Percentiles rank a stretch among this genome's conserved stretches.
phyloP scores from a whole-genome alignment of 2,329 filamentous ascomycete species.

The Zasmidium angulare region DNA sequence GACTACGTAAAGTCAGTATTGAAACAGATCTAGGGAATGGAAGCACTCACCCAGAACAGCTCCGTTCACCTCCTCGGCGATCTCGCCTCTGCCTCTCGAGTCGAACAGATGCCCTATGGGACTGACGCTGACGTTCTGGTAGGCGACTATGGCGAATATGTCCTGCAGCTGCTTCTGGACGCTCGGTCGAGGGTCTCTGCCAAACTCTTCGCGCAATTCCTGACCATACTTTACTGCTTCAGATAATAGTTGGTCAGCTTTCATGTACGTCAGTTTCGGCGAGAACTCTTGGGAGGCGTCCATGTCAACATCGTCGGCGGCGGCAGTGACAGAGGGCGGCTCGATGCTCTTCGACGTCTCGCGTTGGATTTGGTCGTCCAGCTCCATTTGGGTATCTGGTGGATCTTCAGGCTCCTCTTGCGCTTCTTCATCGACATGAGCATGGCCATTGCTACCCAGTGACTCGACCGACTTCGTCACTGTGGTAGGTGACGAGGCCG shows the following conservation, averaged over 20 bases:
- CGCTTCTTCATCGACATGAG: slow-evolving; percentile 31
- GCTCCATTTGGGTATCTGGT: slow-evolving; percentile 52
- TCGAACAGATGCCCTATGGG: slow-evolving; percentile 78
- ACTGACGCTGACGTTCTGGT: slow-evolving; percentile 75
- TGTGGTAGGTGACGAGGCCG: slow-evolving; percentile 30
- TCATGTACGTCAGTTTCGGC: slow-evolving; percentile 31
- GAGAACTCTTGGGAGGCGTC: slow-evolving; percentile 31
- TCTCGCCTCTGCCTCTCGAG: slow-evolving; percentile 67
- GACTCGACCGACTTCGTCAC: slow-evolving; percentile 28
- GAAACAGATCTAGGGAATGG: not conserved
- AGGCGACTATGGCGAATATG: slow-evolving; percentile 86
- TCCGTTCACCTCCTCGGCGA: slow-evolving; percentile 92
- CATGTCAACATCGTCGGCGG: slow-evolving; percentile 36
- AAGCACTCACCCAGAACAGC: slow-evolving; percentile 75
- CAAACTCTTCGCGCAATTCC: slow-evolving; percentile 74
- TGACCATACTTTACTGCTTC: slow-evolving; percentile 79
- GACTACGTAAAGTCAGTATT: slow-evolving; percentile 53
- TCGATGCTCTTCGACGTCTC: slow-evolving; percentile 25
- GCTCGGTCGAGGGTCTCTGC: slow-evolving; percentile 66
- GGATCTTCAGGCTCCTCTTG: slow-evolving; percentile 47
- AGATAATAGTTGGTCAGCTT: slow-evolving; percentile 56
- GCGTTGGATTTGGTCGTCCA: slow-evolving; percentile 52
- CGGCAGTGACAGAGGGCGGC: slow-evolving; percentile 3
- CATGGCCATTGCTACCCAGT: slow-evolving; percentile 32
- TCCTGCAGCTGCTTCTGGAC: slow-evolving; percentile 74